Base-by-base conservation (phyloP, 495 filamentous ascomycete genomes). In the Xylaria scruposa region DNA sequence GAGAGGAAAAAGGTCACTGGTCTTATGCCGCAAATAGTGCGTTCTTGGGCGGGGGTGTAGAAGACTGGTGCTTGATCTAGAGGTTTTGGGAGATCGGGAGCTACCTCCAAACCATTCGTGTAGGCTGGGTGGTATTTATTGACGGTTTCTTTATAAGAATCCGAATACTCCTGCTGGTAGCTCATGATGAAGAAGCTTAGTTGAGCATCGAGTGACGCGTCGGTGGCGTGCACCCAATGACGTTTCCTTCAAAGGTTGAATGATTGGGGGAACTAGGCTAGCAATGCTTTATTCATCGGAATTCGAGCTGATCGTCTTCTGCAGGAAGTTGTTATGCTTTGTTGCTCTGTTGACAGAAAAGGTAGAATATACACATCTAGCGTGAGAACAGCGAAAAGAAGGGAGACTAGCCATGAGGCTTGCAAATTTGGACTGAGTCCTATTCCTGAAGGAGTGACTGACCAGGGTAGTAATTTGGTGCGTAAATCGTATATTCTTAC, bases 21-120 rank as follows among this genome's bases (percentile, higher is more conserved):
- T 42, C 70, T 61, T 36, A 78, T 7, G 31, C 76, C 76, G 31
- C 49, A 70, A 31, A 78, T 75, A 38, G 58, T 74, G 53, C 54
- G 66, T 42, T 74, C 70, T 33, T 38, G 67, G n/a, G 2, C 15
- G n/a, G 29, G 36, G 21, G 66, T 17, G 33, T 51, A 13, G 46
- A 29, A 21, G 31, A 36, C 5, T 31, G 61, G 40, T 10, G 38
- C 38, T 19, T 33, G 63, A n/a, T 24, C 6, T 15, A 19, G 36
- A 19, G 44, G 1, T 51, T 66, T 51, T 15, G 63, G 47, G 13
- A 46, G 63, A 24, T 51, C 44, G 42, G 24, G 8, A 19, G 42
- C 31, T 17, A 66, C 21, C 29, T 66, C 63, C 29, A 66, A 36
- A 17, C 63, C 63, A 38, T 38, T 38, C 7, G 36, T 8, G 36